These are phyloP conservation scores for Cutaneotrichosporon mucoides DNA, from an alignment of 1,284 basidiomycete genomes.

Conservation along the genomic window DNA sequence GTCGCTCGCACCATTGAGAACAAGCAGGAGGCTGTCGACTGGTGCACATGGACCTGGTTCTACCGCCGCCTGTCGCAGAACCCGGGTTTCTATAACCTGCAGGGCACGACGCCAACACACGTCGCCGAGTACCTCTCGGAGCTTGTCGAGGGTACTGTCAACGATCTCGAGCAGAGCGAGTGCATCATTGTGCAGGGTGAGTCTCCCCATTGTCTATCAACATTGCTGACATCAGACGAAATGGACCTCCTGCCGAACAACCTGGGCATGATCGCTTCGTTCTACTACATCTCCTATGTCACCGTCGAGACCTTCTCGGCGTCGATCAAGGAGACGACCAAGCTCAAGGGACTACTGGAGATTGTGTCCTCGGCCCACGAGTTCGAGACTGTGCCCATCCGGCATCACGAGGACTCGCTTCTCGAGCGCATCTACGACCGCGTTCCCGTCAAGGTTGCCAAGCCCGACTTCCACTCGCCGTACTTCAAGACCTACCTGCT, in stretches of 20 bases:
- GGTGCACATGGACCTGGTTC: slow-evolving; percentile 58
- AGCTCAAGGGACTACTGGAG: slow-evolving; percentile 92
- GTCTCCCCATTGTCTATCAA: slow-evolving; percentile 25
- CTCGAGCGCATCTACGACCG: slow-evolving; percentile 89
- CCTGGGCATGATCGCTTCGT: slow-evolving; percentile 88
- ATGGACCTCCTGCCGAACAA: slow-evolving; percentile 90
- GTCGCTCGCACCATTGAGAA: slow-evolving; percentile 98
- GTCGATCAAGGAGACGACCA: slow-evolving; percentile 94
- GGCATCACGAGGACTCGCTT: slow-evolving; percentile 79
- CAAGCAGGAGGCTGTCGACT: slow-evolving; percentile 90
- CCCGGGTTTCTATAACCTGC: slow-evolving; percentile 79
- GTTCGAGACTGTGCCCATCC: slow-evolving; percentile 91
- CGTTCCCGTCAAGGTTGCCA: slow-evolving; percentile 88
- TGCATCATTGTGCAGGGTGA: slow-evolving; percentile 82
- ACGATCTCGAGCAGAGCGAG: slow-evolving; percentile 86
- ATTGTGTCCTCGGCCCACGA: slow-evolving; percentile 95
- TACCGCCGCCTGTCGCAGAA: slow-evolving; percentile 96
- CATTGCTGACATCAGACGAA: slow-evolving; percentile 59
- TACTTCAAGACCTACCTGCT: slow-evolving; percentile 98
- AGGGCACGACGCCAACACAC: slow-evolving; percentile 88
- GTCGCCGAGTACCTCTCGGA: slow-evolving; percentile 93
- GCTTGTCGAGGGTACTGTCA: slow-evolving; percentile 87
- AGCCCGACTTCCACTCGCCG: slow-evolving; percentile 84
- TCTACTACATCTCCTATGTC: slow-evolving; percentile 67
- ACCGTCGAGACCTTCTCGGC: slow-evolving; percentile 96